phyloP scores from a whole-genome alignment of 2,329 filamentous ascomycete genomes.

The Teratosphaeria gauchensis region DNA sequence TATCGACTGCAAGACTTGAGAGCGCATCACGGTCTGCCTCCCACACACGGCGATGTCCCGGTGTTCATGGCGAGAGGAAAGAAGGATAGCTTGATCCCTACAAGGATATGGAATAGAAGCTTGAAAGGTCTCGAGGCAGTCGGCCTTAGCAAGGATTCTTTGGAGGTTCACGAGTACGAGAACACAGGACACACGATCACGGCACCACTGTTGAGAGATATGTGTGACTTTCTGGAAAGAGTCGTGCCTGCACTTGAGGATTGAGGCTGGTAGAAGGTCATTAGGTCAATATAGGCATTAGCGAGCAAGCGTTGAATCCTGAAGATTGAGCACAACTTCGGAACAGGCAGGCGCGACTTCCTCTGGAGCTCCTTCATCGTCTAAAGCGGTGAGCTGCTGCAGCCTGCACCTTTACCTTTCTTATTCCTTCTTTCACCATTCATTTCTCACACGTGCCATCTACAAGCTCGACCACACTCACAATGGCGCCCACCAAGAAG shows the following conservation, averaged over 20 bases:
- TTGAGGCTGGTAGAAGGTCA: neutral
- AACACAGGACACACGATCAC: slow-evolving; percentile 38
- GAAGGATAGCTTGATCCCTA: slow-evolving; percentile 40
- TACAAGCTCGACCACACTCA: neutral
- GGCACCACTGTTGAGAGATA: slow-evolving; percentile 36
- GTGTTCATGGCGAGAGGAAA: slow-evolving; percentile 40
- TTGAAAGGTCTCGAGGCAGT: slow-evolving; percentile 31
- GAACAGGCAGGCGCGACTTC: neutral
- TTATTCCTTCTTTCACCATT: neutral
- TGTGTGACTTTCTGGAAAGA: slow-evolving; percentile 34
- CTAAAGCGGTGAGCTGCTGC: neutral
- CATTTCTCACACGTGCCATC: neutral
- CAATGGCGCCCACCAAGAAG: slow-evolving; percentile 25
- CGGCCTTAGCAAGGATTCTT: slow-evolving; percentile 29
- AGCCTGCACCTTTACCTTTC: neutral
- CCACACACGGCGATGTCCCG: slow-evolving; percentile 28
- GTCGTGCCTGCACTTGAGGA: slow-evolving; percentile 31
- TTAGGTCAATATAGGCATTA: neutral
- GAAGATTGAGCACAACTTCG: neutral
- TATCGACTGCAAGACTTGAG: slow-evolving; percentile 28
- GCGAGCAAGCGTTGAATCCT: neutral
- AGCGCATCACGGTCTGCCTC: slow-evolving; percentile 27
- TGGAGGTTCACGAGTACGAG: slow-evolving; percentile 39
- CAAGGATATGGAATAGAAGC: slow-evolving; percentile 33
- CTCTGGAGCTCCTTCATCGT: neutral